Conservation (phyloP, 2,329 filamentous ascomycete genomes). For the Pseudogymnoascus sp. region DNA sequence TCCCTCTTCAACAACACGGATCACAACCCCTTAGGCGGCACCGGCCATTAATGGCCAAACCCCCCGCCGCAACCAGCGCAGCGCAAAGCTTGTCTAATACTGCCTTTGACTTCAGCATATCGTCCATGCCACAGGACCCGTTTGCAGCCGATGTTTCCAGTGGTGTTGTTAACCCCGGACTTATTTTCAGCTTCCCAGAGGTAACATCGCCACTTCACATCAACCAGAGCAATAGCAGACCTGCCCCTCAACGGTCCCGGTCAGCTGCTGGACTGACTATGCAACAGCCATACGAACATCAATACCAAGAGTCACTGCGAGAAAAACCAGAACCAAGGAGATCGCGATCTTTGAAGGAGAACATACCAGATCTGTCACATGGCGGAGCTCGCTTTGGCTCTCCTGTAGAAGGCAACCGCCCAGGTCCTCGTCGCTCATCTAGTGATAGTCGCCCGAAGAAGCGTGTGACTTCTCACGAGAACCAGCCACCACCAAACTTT, state of each 20-base stretch:
- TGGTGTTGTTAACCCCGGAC: conserved; percentile 50
- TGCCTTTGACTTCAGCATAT: conserved; percentile 32
- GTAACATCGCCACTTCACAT: background rate
- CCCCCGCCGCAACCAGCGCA: conserved; percentile 9
- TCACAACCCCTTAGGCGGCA: background rate
- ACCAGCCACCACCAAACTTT: conserved; percentile 1
- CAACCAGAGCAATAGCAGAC: background rate
- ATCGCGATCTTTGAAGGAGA: conserved; percentile 17
- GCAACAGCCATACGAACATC: conserved; percentile 27
- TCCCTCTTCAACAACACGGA: conserved; percentile 4
- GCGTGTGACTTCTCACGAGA: background rate
- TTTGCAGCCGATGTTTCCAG: conserved; percentile 41
- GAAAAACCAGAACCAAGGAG: conserved; percentile 24
- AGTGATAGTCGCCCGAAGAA: conserved; percentile 23
- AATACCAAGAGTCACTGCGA: conserved; percentile 24
- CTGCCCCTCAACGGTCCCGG: conserved; percentile 20
- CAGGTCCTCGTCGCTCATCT: conserved; percentile 23
- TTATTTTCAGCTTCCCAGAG: conserved; percentile 46
- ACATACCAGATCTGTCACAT: conserved; percentile 18
- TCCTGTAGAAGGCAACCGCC: conserved; percentile 23
- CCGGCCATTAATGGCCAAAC: conserved; percentile 5
- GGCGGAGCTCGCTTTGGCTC: conserved; percentile 24
- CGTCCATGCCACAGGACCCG: conserved; percentile 38
- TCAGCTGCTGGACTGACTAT: conserved; percentile 23
- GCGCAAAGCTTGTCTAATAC: conserved; percentile 36